Evolutionary conservation across 2,329 filamentous ascomycete genomes (phyloP), one percentile per base, ranked within the genome.

Genomic region (Aspergillus phoenicis): DNA sequence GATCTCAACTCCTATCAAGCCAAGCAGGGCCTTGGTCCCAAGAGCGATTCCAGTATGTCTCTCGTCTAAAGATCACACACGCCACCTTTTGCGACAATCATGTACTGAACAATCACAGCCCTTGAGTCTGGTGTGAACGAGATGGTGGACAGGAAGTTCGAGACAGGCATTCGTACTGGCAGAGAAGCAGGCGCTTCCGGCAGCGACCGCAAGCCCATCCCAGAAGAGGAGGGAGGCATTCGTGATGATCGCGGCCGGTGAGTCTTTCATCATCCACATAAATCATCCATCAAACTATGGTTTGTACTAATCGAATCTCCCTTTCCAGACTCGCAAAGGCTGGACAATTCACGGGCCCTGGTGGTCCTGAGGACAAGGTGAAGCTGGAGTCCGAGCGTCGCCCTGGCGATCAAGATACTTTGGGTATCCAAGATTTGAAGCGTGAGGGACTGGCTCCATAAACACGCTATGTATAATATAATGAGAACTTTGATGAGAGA

Each of bases 111-210:
- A 17, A 13, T 2, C 22, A 17, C 26, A 79, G 77, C 73, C 24
- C 51, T 69, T 22, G 78, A 81, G 63, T 79, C 78, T 22, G 78
- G 77, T 28, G 72, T 81, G 61, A 72, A 81, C 60, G 73, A 74
- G 65, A 70, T 71, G 59, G 77, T 71, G 28, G 69, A 76, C 28
- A 68, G 71, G 54, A 74, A 75, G 57, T 80, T 81, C 68, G 51
- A 62, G 15, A 66, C 70, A 4, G 67, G 70, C 13, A 72, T 79
- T n/a, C 71, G 73, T 49, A 78, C 77, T 36, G 78, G 78, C 28
- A 58, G 70, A 51, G 72, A 69, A 43, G 69, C 74, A 7, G 69
- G 66, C 22, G 68, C 72, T 5, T 72, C 77, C 3, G 73, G 71
- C 11, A 77, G 77, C 47, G 70, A 78, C 61, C 74, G 74, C 64